A percentile compares a stretch with the other conserved stretches of the same genome.
Evolutionary conservation across 139 green algal species (phyloP).

Genomic region (Zygnema cylindricum): DNA sequence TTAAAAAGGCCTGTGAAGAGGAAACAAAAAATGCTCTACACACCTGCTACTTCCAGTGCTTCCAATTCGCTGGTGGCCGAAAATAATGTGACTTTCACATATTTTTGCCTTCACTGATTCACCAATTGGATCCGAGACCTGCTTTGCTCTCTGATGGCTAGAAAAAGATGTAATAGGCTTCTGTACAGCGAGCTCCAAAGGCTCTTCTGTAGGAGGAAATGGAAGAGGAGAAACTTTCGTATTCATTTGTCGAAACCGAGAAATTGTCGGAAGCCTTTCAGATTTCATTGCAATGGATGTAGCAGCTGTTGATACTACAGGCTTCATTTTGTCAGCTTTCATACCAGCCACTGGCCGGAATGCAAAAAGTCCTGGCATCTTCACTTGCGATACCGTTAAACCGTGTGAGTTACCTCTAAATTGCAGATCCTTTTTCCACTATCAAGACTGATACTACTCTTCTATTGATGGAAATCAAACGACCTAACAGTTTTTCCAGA

Average conservation of each 20-base stretch:
- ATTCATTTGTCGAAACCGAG: background rate
- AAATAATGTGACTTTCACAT: background rate
- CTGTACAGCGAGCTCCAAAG: background rate
- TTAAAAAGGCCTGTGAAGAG: no score
- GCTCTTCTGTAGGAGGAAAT: constrained; percentile 15
- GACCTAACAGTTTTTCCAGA: no score
- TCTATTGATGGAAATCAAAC: no score
- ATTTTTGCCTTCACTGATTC: constrained; percentile 26
- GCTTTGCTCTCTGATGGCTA: constrained; percentile 1
- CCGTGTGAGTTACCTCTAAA: no score
- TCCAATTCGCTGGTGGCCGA: background rate
- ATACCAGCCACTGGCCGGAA: background rate
- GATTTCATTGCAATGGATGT: background rate
- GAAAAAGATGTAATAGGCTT: background rate
- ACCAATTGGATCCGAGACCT: constrained; percentile 4
- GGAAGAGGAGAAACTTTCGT: background rate
- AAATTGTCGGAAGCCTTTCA: background rate
- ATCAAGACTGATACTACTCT: no score
- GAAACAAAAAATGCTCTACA: background rate
- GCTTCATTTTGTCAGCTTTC: background rate
- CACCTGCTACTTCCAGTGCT: constrained; percentile 10
- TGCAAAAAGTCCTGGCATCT: background rate
- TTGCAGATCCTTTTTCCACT: no score
- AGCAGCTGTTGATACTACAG: no score
- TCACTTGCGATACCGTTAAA: no score